Conservation (phyloP, 2,329 filamentous ascomycete species). For the Penicillium sp. region DNA sequence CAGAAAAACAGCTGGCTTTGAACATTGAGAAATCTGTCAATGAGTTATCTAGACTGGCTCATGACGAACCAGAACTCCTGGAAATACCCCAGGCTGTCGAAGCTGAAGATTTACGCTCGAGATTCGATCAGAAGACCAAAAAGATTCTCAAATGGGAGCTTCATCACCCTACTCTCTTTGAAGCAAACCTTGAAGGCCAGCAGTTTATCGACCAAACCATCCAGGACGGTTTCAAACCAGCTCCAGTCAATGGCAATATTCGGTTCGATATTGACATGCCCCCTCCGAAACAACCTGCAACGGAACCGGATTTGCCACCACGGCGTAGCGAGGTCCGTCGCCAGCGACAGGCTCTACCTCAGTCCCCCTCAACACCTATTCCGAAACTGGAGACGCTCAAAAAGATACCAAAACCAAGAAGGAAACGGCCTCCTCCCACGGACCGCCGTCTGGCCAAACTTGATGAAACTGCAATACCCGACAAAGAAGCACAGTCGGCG, state of each 20-base stretch:
- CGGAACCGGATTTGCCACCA: constrained; percentile 6
- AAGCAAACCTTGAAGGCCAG: constrained; percentile 20
- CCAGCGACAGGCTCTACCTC: neutral
- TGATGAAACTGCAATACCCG: constrained; percentile 17
- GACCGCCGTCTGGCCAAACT: constrained; percentile 31
- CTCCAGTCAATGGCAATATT: constrained; percentile 33
- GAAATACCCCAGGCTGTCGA: constrained; percentile 12
- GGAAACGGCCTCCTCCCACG: neutral
- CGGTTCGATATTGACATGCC: constrained; percentile 31
- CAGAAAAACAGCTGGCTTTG: constrained; percentile 3
- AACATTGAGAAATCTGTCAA: constrained; percentile 23
- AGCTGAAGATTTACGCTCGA: constrained; percentile 21
- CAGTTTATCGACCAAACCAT: constrained; percentile 42
- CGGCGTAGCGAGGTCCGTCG: constrained; percentile 1
- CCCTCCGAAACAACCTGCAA: neutral
- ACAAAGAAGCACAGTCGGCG: constrained; percentile 5
- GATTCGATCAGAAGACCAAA: constrained; percentile 33
- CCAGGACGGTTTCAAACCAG: constrained; percentile 29
- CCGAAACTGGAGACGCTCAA: neutral
- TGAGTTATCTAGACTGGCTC: constrained; percentile 33
- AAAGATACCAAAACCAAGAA: neutral
- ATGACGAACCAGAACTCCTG: constrained; percentile 6
- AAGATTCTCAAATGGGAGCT: constrained; percentile 40
- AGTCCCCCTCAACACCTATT: neutral
- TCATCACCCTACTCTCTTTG: constrained; percentile 30